These are phyloP conservation scores for Xeromyces bisporus DNA, from an alignment of 495 filamentous ascomycete species.

Conservation along the genomic window DNA sequence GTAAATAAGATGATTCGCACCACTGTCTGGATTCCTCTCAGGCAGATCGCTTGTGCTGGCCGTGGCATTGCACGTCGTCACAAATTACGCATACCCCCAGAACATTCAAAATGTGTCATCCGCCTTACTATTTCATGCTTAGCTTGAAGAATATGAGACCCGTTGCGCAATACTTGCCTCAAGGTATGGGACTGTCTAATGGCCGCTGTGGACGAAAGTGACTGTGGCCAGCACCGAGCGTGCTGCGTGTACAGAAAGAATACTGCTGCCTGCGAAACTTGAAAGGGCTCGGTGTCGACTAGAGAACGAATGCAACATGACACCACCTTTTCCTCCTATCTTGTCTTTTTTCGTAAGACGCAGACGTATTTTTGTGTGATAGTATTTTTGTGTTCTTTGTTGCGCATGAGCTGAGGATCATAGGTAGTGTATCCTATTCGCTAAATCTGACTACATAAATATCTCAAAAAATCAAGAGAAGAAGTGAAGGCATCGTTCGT, in stretches of 20 bases:
- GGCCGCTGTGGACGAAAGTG: slow-evolving; percentile 6
- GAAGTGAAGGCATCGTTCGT: too few relatives aligned
- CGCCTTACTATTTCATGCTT: slow-evolving; percentile 17
- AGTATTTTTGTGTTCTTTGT: too few relatives aligned
- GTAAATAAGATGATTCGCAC: slow-evolving; percentile 21
- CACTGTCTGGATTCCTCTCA: slow-evolving; percentile 21
- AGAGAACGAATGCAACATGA: slow-evolving; percentile 7
- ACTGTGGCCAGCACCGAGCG: too few relatives aligned
- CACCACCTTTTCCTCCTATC: slow-evolving; percentile 7
- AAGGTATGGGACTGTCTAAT: too few relatives aligned
- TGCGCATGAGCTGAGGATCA: too few relatives aligned
- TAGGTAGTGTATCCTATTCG: too few relatives aligned
- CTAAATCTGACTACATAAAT: too few relatives aligned
- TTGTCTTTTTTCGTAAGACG: too few relatives aligned
- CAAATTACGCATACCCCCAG: slow-evolving; percentile 8
- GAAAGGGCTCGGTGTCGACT: slow-evolving; percentile 10
- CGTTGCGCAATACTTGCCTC: too few relatives aligned
- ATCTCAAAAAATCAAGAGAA: too few relatives aligned
- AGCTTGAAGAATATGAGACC: slow-evolving; percentile 31
- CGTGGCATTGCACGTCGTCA: slow-evolving; percentile 8
- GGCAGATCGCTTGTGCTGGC: slow-evolving; percentile 13
- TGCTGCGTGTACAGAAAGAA: slow-evolving; percentile 14
- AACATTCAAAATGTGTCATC: slow-evolving; percentile 18
- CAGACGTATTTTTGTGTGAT: too few relatives aligned
- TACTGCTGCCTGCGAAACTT: slow-evolving; percentile 9